A percentile compares a stretch with the other conserved stretches of the same genome.
Conservation (phyloP, 2,329 filamentous ascomycete genomes). For the Phialophora macrospora region DNA sequence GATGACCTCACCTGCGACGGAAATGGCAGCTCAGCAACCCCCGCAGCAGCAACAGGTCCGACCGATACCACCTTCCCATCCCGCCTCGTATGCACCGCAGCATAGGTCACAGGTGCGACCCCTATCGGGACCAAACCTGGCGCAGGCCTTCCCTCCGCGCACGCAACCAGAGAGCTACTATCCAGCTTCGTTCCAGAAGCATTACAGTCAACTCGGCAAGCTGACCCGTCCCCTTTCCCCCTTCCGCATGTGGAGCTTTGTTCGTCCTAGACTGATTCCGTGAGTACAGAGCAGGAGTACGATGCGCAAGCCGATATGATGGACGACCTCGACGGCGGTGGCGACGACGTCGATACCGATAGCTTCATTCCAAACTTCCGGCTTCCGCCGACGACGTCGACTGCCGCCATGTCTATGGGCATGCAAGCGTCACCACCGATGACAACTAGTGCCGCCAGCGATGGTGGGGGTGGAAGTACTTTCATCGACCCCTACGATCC, state of each 20-base stretch:
- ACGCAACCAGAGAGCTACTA: slow-evolving; percentile 66
- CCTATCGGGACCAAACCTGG: slow-evolving; percentile 40
- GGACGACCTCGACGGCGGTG: slow-evolving; percentile 71
- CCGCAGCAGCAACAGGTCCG: slow-evolving; percentile 50
- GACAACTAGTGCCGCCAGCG: slow-evolving; percentile 47
- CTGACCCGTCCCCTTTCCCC: slow-evolving; percentile 58
- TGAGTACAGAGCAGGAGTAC: slow-evolving; percentile 91
- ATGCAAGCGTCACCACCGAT: slow-evolving; percentile 51
- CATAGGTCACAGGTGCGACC: slow-evolving; percentile 44
- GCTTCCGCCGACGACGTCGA: slow-evolving; percentile 41
- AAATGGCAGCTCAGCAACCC: slow-evolving; percentile 59
- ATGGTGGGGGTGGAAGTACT: slow-evolving; percentile 49
- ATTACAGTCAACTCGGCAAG: slow-evolving; percentile 96
- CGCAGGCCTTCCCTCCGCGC: slow-evolving; percentile 49
- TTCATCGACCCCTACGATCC: slow-evolving; percentile 78
- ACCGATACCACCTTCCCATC: slow-evolving; percentile 54
- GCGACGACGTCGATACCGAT: slow-evolving; percentile 68
- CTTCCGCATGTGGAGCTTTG: slow-evolving; percentile 61
- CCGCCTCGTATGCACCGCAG: slow-evolving; percentile 42
- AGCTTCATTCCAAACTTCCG: slow-evolving; percentile 65
- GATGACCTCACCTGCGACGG: slow-evolving; percentile 65
- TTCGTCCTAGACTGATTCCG: slow-evolving; percentile 70
- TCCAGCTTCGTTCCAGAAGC: slow-evolving; percentile 85
- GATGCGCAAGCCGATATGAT: slow-evolving; percentile 87
- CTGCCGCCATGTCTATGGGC: slow-evolving; percentile 47